Evolutionary conservation across 2,329 filamentous ascomycete species (phyloP).

Genomic region (Byssochlamys sp.): DNA sequence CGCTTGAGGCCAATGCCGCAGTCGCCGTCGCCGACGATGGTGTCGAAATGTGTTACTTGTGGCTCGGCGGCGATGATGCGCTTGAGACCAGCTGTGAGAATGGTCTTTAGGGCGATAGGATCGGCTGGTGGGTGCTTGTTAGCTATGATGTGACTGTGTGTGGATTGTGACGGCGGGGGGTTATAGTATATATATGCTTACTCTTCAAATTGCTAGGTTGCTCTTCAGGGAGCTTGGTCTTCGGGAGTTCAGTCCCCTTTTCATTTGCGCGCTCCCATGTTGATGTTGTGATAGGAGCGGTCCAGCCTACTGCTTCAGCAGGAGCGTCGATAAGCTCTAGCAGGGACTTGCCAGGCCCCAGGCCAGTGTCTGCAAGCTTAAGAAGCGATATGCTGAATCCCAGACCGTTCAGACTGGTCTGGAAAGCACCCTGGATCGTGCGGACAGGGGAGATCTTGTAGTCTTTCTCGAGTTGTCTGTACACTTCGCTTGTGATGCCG

Average conservation of each 20-base stretch:
- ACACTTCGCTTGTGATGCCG: constrained; percentile 58
- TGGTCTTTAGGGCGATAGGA: constrained; percentile 40
- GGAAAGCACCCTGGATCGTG: constrained; percentile 57
- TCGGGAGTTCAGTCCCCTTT: constrained; percentile 33
- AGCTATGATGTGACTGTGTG: background rate
- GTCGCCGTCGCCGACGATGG: constrained; percentile 80
- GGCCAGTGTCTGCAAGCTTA: constrained; percentile 51
- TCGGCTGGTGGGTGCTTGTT: constrained; percentile 37
- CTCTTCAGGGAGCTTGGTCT: constrained; percentile 33
- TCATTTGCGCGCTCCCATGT: constrained; percentile 49
- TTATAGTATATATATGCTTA: constrained; percentile 31
- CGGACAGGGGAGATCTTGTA: constrained; percentile 54
- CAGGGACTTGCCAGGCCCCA: constrained; percentile 46
- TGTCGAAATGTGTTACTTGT: constrained; percentile 60
- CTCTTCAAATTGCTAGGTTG: constrained; percentile 45
- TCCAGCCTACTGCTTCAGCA: constrained; percentile 59
- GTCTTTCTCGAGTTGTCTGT: constrained; percentile 48
- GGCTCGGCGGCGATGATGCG: constrained; percentile 55
- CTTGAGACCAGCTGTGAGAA: constrained; percentile 47
- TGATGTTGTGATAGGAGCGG: constrained; percentile 47
- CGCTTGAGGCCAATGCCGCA: constrained; percentile 79
- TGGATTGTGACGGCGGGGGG: background rate
- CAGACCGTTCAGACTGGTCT: constrained; percentile 62
- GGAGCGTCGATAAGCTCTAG: constrained; percentile 59
- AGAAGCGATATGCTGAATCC: constrained; percentile 62